phyloP scores from a whole-genome alignment of 2,329 filamentous ascomycete species.

The Thelonectria blattea region DNA sequence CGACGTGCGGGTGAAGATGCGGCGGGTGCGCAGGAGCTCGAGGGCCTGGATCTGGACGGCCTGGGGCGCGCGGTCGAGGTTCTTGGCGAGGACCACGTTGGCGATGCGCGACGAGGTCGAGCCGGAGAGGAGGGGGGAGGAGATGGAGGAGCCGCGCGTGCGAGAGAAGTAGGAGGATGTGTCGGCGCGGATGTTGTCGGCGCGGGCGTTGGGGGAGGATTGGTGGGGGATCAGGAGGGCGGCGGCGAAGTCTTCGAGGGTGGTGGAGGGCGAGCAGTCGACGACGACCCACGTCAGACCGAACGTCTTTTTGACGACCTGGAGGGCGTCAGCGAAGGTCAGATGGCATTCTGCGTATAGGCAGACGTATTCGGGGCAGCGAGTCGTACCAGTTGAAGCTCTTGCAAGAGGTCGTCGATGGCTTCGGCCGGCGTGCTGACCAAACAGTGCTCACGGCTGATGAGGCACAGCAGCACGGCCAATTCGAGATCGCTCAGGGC shows the following conservation, averaged over 20 bases:
- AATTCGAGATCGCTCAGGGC: slow-evolving; percentile 87
- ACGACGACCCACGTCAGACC: slow-evolving; percentile 73
- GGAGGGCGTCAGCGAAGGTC: neutral
- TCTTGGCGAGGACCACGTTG: slow-evolving; percentile 81
- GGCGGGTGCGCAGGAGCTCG: slow-evolving; percentile 79
- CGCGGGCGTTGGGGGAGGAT: slow-evolving; percentile 33
- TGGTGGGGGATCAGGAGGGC: slow-evolving; percentile 62
- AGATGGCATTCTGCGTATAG: neutral
- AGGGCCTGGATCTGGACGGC: slow-evolving; percentile 82
- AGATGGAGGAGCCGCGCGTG: slow-evolving; percentile 29
- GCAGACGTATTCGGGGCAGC: neutral
- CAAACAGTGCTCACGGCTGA: slow-evolving; percentile 85
- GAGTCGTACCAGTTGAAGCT: slow-evolving; percentile 69
- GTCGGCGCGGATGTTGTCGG: slow-evolving; percentile 35
- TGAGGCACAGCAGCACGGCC: slow-evolving; percentile 80
- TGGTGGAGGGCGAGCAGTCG: slow-evolving; percentile 74
- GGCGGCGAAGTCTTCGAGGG: slow-evolving; percentile 80
- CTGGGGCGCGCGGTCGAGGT: slow-evolving; percentile 75
- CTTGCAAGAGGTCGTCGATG: slow-evolving; percentile 72
- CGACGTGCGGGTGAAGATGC: slow-evolving; percentile 77
- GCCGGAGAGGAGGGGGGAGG: slow-evolving; percentile 40
- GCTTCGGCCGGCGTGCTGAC: slow-evolving; percentile 72
- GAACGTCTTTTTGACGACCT: slow-evolving; percentile 75
- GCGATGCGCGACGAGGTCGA: slow-evolving; percentile 61
- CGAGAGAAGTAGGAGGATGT: slow-evolving; percentile 40